Base-by-base conservation (phyloP, 1,284 basidiomycete genomes). In the Limonomyces culmigenus region DNA sequence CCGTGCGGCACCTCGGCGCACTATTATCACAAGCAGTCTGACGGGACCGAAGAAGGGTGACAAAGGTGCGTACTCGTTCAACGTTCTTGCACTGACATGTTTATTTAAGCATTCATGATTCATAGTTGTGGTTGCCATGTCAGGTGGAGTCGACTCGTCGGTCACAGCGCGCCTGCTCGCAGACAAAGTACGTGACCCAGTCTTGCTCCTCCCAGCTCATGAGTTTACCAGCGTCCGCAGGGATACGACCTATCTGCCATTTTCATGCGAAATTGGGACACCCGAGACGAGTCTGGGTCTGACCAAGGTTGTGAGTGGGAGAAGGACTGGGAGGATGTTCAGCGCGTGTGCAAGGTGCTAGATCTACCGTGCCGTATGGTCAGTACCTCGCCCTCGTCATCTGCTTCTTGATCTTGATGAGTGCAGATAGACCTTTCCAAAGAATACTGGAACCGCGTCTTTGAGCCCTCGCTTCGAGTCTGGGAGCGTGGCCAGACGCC, bases 191-290 rank as follows among this genome's bases (percentile, higher is more conserved):
- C 16, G 38, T 42, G 25, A 23, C 6, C n/a, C 34, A 32, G 30
- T 25, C 27, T 19, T 15, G 15, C 19, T 18, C 34, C 31, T 19
- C 18, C 21, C 19, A 27, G 11, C 19, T 25, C 32, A 20, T 36
- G 29, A 30, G 13, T 17, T 19, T 41, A n/a, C n/a, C n/a, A n/a
- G n/a, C n/a, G n/a, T n/a, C n/a, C n/a, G n/a, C n/a, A 85, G 74
- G 80, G 80, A 42, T 81, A 76, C 45, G 72, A 88, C 47, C 66
- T 89, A 13, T 83, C 73, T 38, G 89, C 88, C 2, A 68, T 96
- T 0, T 97, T 81, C 55, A 96, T 96, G 93, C 73, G 88, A 17
- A 96, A 97, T 45, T 97, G 93, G 92, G 89, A 77, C 46, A 75
- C 67, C 13, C 65, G 70, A 34, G 71, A 79, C 47, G 80, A 79